These are phyloP conservation scores for Pisolithus marmoratus DNA, from an alignment of 768 basidiomycete species.

Conservation along the genomic window DNA sequence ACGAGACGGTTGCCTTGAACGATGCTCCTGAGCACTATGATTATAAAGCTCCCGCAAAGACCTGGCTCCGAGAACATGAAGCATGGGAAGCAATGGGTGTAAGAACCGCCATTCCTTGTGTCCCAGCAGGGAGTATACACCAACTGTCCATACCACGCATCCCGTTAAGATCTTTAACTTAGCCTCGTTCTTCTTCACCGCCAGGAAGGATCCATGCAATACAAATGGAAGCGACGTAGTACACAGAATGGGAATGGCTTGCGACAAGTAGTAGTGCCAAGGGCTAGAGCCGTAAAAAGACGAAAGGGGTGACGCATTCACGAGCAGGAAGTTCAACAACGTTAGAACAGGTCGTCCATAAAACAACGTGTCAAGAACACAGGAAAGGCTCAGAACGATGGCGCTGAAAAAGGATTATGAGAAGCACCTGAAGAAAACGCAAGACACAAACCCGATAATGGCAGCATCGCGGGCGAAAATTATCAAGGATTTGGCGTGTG, in stretches of 20 bases:
- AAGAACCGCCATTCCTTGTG: conserved; percentile 99
- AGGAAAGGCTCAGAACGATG: conserved; percentile 23
- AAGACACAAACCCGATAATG: conserved; percentile 38
- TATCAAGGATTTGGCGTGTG: conserved; percentile 24
- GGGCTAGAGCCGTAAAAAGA: conserved; percentile 86
- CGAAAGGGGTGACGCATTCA: conserved; percentile 82
- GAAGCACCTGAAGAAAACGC: conserved; percentile 1
- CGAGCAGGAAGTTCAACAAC: conserved; percentile 72
- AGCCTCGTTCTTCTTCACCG: conserved; percentile 13
- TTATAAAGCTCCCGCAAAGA: conserved; percentile 51
- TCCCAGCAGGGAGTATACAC: conserved; percentile 70
- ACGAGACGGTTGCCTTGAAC: not conserved
- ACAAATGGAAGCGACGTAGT: conserved; percentile 70
- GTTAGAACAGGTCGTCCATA: conserved; percentile 66
- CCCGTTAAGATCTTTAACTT: conserved; percentile 42
- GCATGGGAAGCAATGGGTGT: conserved; percentile 81
- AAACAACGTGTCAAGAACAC: conserved; percentile 63
- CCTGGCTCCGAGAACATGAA: conserved; percentile 74
- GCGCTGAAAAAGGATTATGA: conserved; percentile 12
- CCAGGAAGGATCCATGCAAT: conserved; percentile 50
- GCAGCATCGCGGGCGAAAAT: conserved; percentile 35
- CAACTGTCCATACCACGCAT: conserved; percentile 55
- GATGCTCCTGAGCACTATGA: not conserved
- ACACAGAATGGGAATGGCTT: conserved; percentile 80
- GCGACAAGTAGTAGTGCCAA: conserved; percentile 86